Base-by-base conservation (phyloP, 768 basidiomycete species). In the Agrocybe praecox region DNA sequence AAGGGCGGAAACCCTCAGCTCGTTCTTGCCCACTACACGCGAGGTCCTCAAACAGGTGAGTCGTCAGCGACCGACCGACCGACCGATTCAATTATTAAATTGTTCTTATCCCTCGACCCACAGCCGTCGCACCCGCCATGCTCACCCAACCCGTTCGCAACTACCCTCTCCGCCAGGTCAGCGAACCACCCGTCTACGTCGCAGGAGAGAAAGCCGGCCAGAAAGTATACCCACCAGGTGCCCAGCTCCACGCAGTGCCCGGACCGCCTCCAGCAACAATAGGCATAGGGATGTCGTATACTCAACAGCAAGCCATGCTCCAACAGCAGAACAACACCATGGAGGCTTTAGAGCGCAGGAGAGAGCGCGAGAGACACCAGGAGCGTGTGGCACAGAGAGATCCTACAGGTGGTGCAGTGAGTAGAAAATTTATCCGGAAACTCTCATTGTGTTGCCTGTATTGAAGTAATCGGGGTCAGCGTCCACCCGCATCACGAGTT, bases 1-100 rank as follows among this genome's bases (percentile, higher is more conserved):
- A 91, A 89, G 67, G 90, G 89, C 24, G 89, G 90, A 0, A 84
- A 90, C 63, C 81, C 86, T 0, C 82, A 85, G 52, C 80, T 93
- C n/a, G 77, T 87, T 17, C 82, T 94, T 6, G 81, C 92, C 0
- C 90, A 94, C 65, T 94, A 93, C 66, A 77, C 83, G 26, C 83
- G 89, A 62, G 88, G 87, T 5, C 85, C 80, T 11, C 60, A 77
- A 9, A 76, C 80, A 46, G 80, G 90, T 92, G 69, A 71, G 89
- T 81, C 43, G 46, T 65, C 57, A 24, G 48, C 52, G 15, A 52
- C 34, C 33, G 22, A 53, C 17, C 44, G 53, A 46, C 49, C 54
- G 53, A 53, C 51, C 45, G 52, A 59, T 49, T 53, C 26, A 60
- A 52, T 48, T 55, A 49, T 46, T 34, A 55, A 15, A n/a, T 36